phyloP scores from a whole-genome alignment of 768 basidiomycete species.

The Fomitopsis pulvina region DNA sequence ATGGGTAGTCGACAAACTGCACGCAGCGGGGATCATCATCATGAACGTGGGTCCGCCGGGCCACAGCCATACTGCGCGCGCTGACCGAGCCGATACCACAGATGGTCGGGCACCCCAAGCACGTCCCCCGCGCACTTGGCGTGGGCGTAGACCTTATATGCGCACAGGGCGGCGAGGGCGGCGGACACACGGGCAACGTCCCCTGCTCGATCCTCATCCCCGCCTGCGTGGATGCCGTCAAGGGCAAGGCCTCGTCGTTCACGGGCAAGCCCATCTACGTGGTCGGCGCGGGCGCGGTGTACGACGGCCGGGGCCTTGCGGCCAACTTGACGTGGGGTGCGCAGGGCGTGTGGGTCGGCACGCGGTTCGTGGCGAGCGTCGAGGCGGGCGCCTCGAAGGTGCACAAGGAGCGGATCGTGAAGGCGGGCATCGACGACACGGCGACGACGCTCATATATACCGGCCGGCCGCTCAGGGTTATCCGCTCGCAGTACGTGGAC shows the following conservation, averaged over 20 bases:
- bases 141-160: conserved; percentile 91
- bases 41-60: conserved; percentile 61
- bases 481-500: conserved; percentile 77
- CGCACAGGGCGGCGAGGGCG: conserved; percentile 90
- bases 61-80: background rate
- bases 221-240: conserved; percentile 80
- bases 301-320: conserved; percentile 81
- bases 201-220: conserved; percentile 85
- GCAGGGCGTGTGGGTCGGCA: conserved; percentile 65
- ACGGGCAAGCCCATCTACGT: conserved; percentile 84
- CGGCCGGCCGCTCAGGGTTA: conserved; percentile 82
- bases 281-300: conserved; percentile 87
- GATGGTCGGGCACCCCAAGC: conserved; percentile 96
- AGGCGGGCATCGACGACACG: conserved; percentile 71
- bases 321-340: conserved; percentile 89
- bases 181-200: conserved; percentile 73
- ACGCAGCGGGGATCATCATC: conserved; percentile 76
- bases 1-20: conserved; percentile 72
- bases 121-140: conserved; percentile 73
- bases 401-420: conserved; percentile 76
- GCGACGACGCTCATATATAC: conserved; percentile 85
- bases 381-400: conserved; percentile 79
- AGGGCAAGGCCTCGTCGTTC: conserved; percentile 69
- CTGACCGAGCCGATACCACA: conserved; percentile 12
- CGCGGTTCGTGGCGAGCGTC: conserved; percentile 72